Evolutionary conservation across 2,329 filamentous ascomycete genomes (phyloP).

Genomic region (Sphaerulina vaccinii): DNA sequence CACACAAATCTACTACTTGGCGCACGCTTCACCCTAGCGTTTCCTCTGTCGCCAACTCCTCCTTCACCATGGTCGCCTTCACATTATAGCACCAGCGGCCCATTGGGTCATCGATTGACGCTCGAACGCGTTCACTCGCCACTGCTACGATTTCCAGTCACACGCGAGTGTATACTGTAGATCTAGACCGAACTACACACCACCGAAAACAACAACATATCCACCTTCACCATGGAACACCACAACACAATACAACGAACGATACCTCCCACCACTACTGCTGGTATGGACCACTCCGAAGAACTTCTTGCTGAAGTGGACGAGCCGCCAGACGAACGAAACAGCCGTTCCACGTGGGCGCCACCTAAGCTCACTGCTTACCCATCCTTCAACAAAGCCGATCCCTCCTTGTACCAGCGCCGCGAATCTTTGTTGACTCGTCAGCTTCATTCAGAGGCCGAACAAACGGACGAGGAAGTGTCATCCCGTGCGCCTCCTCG

Average conservation of each 20-base stretch:
- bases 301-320: constrained; percentile 76
- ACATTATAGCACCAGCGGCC: constrained; percentile 24
- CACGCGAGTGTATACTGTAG: too few species aligned
- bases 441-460: constrained; percentile 64
- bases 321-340: constrained; percentile 73
- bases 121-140: background rate
- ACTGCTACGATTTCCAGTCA: background rate
- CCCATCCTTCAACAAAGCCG: constrained; percentile 43
- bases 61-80: constrained; percentile 16
- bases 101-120: constrained; percentile 21
- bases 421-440: constrained; percentile 84
- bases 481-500: constrained; percentile 35
- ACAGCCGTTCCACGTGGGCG: constrained; percentile 10
- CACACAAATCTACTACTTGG: background rate
- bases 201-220: background rate
- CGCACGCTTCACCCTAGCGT: background rate
- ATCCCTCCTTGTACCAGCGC: constrained; percentile 51
- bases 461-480: constrained; percentile 43
- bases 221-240: constrained; percentile 16
- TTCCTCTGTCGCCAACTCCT: background rate
- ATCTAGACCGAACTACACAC: too few species aligned
- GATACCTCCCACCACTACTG: constrained; percentile 18
- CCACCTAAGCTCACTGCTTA: constrained; percentile 13
- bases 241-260: constrained; percentile 18
- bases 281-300: constrained; percentile 42